Evolutionary conservation across 2,329 filamentous ascomycete genomes (phyloP), one percentile per base, ranked within the genome.

Genomic region (Arthrinium phaeospermum): DNA sequence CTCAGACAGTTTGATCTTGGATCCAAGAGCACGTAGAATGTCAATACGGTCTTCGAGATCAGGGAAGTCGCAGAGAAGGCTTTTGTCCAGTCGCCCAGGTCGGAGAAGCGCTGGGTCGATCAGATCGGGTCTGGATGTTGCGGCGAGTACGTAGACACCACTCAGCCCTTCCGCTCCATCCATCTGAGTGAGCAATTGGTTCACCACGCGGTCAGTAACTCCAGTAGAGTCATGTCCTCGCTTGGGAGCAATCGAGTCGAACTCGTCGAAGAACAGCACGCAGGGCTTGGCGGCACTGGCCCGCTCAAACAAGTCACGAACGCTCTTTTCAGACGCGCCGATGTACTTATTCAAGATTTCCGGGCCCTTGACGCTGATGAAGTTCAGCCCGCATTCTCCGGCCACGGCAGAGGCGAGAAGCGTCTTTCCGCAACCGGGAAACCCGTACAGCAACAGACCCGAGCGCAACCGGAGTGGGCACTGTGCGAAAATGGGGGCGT

Each of bases 291-390:
- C 96, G 3, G 96, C 96, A 79, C 92, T 91, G 0, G 96, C 96
- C 57, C 96, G 91, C 80, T 98, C 96, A 79, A 99, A 99, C 0
- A 99, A 87, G 81, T 99, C 96, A 57, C 97, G 91, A 8, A 99
- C 95, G 73, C 92, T 95, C 86, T 99, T 99, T 79, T 99, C 96
- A 41, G 94, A 97, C 0, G 96, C 96, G 79, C 96, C 96, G 73
- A 99, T 99, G 82, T 99, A 99, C 84, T 99, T 99, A 87, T 99
- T 99, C 71, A 99, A 85, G 73, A 99, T 98, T 82, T 99, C 97
- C 0, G 96, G 96, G 0, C 96, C 96, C 84, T 99, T 99, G 79
- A 99, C 96, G 53, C 92, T 95, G 82, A 99, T 99, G 83, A 99
- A 99, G 82, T 99, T 99, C 73, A 99, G 91, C 0, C 96, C 96